Evolutionary conservation across 1,284 basidiomycete species (phyloP).

Genomic region (Xerocomus amazonicus): DNA sequence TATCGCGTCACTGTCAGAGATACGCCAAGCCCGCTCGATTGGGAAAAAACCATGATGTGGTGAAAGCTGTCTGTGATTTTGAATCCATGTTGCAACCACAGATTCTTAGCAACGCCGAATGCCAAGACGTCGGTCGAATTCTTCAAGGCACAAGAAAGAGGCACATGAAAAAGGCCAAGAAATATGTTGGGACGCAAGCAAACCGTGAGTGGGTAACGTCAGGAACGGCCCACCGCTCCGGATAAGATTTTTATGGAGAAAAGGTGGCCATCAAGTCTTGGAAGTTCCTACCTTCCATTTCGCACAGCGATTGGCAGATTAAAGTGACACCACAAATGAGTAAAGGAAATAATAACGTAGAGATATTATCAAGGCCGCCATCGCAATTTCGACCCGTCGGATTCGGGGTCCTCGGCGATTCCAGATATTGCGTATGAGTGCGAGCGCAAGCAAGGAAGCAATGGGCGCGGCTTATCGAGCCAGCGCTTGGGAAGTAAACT

Average conservation of each 20-base stretch:
- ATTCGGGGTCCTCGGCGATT: constrained; percentile 1
- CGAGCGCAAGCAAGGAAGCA: too few relatives aligned
- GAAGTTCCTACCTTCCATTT: constrained; percentile 7
- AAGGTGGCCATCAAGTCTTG: constrained; percentile 5
- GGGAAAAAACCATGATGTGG: too few relatives aligned
- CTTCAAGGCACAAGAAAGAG: constrained; percentile 6
- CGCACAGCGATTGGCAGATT: constrained; percentile 4
- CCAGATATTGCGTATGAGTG: neutral
- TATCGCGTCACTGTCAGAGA: too few relatives aligned
- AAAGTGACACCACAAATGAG: constrained; percentile 2
- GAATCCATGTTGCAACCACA: too few relatives aligned
- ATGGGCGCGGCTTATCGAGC: too few relatives aligned
- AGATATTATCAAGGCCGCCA: neutral
- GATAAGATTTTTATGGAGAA: constrained; percentile 3
- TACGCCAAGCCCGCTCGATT: too few relatives aligned
- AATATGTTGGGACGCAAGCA: neutral
- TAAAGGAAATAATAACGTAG: neutral
- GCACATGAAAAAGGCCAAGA: constrained; percentile 9
- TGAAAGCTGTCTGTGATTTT: too few relatives aligned
- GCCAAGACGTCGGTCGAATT: neutral
- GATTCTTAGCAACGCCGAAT: too few relatives aligned
- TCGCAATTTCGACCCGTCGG: neutral
- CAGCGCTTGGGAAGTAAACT: too few relatives aligned
- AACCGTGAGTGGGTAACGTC: constrained; percentile 2
- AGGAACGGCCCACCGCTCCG: constrained; percentile 1